Percentiles rank a stretch among this genome's conserved stretches.
Evolutionary conservation across 2,329 filamentous ascomycete species (phyloP).

Genomic region (Ophiocordyceps camponoti-rufipedis): DNA sequence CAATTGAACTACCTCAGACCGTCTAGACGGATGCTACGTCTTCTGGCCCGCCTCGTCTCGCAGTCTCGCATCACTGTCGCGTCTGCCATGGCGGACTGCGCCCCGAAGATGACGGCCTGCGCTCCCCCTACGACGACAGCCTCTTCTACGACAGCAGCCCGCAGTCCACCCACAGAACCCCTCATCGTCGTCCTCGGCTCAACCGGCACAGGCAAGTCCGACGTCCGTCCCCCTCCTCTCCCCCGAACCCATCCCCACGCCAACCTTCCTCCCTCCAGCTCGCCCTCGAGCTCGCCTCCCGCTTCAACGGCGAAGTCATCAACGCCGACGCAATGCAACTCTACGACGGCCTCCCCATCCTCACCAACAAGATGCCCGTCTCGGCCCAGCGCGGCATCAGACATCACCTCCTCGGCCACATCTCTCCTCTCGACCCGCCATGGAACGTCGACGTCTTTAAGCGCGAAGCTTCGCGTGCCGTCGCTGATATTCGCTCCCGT

Average conservation of each 20-base stretch:
- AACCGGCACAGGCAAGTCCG: slow-evolving; percentile 85
- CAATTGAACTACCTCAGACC: too few species aligned
- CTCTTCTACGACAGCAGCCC: slow-evolving; percentile 16
- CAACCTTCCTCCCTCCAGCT: slow-evolving; percentile 34
- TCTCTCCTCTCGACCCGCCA: slow-evolving; percentile 56
- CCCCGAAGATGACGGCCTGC: not conserved
- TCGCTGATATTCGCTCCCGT: slow-evolving; percentile 59
- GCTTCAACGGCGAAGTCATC: slow-evolving; percentile 82
- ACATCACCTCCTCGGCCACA: slow-evolving; percentile 73
- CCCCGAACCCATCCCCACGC: not conserved
- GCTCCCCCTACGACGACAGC: too few species aligned
- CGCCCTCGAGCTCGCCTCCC: slow-evolving; percentile 69
- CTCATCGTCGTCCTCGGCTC: slow-evolving; percentile 72
- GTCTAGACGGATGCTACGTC: not conserved
- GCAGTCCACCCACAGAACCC: slow-evolving; percentile 29
- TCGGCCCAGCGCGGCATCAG: slow-evolving; percentile 63
- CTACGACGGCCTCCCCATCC: slow-evolving; percentile 78
- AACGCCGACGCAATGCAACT: slow-evolving; percentile 98
- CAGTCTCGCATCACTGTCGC: not conserved
- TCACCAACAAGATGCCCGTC: slow-evolving; percentile 77
- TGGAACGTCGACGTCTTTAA: slow-evolving; percentile 75
- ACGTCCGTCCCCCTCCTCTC: slow-evolving; percentile 34
- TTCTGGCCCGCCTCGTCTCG: not conserved
- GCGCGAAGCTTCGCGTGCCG: slow-evolving; percentile 45
- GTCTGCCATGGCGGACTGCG: not conserved